phyloP scores from a whole-genome alignment of 192 early-diverging fungal genomes.

The Dissophora globulifera region DNA sequence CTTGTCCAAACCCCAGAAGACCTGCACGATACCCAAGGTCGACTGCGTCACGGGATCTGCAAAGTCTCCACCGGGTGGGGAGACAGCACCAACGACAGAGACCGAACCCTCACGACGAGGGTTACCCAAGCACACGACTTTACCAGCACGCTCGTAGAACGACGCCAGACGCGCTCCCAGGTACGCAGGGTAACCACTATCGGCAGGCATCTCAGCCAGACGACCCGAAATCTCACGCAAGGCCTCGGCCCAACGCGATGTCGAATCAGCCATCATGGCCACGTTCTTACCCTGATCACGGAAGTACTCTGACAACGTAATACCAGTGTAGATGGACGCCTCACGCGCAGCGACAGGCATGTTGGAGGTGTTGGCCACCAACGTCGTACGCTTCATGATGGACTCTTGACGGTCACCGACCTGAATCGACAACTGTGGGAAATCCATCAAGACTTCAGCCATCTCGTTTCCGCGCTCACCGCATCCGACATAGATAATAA shows the following conservation, averaged over 20 bases:
- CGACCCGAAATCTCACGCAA: constrained; percentile 99
- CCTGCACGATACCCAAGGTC: constrained; percentile 98
- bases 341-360: constrained; percentile 99
- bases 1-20: constrained; percentile 99
- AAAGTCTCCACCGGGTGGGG: constrained; percentile 99
- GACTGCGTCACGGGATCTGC: constrained; percentile 98
- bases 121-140: constrained; percentile 95
- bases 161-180: constrained; percentile 98
- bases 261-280: constrained; percentile 99
- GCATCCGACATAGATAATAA: constrained; percentile 98
- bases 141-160: constrained; percentile 99
- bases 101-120: constrained; percentile 94
- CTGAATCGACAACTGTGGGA: constrained; percentile 92
- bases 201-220: constrained; percentile 98
- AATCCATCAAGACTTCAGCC: constrained; percentile 99
- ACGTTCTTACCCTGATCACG: constrained; percentile 99
- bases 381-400: constrained; percentile 99
- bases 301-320: constrained; percentile 99
- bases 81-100: constrained; percentile 99
- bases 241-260: constrained; percentile 99
- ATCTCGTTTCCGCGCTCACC: constrained; percentile 99
- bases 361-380: constrained; percentile 99
- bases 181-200: constrained; percentile 98
- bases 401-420: constrained; percentile 96
- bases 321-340: constrained; percentile 99